phyloP scores from a whole-genome alignment of 805 yeast species.

The Teunomyces kruisii region DNA sequence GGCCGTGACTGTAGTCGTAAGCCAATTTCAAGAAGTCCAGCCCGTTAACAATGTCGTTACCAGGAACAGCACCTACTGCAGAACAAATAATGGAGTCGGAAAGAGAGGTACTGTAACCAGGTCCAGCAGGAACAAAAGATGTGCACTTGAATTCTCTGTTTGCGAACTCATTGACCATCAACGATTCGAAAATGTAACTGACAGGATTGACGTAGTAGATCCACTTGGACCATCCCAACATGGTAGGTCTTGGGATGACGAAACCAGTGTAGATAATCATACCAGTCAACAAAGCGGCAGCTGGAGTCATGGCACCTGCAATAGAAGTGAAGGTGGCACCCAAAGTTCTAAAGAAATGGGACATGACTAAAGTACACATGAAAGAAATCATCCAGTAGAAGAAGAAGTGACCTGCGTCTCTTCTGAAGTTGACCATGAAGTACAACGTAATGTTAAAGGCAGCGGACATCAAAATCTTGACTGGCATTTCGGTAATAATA shows the following conservation, averaged over 20 bases:
- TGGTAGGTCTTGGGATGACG: slow-evolving; percentile 56
- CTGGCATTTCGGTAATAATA: slow-evolving; percentile 59
- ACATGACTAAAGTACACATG: slow-evolving; percentile 20
- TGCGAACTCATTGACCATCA: slow-evolving; percentile 66
- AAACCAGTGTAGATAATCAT: slow-evolving; percentile 63
- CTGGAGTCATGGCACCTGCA: slow-evolving; percentile 27
- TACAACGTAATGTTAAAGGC: slow-evolving; percentile 31
- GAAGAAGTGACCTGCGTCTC: slow-evolving; percentile 38
- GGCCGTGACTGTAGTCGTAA: slow-evolving; percentile 52
- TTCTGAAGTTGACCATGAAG: slow-evolving; percentile 51
- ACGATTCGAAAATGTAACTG: slow-evolving; percentile 58
- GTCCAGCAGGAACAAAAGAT: slow-evolving; percentile 60
- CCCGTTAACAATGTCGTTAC: slow-evolving; percentile 55
- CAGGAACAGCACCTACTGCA: slow-evolving; percentile 59
- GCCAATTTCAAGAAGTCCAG: slow-evolving; percentile 50
- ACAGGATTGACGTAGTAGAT: slow-evolving; percentile 58
- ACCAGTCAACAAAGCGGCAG: slow-evolving; percentile 20
- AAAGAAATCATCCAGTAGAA: slow-evolving; percentile 34
- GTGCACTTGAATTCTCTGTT: slow-evolving; percentile 56
- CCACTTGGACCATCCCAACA: slow-evolving; percentile 77
- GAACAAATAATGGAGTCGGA: slow-evolving; percentile 51
- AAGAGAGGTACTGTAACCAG: slow-evolving; percentile 43
- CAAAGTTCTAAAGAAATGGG: slow-evolving; percentile 22
- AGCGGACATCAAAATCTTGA: slow-evolving; percentile 41
- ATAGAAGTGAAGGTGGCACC: slow-evolving; percentile 24